A percentile compares a stretch with the other conserved stretches of the same genome.
Conservation (phyloP, 2,329 filamentous ascomycete species). For the Aspergillus jensenii region DNA sequence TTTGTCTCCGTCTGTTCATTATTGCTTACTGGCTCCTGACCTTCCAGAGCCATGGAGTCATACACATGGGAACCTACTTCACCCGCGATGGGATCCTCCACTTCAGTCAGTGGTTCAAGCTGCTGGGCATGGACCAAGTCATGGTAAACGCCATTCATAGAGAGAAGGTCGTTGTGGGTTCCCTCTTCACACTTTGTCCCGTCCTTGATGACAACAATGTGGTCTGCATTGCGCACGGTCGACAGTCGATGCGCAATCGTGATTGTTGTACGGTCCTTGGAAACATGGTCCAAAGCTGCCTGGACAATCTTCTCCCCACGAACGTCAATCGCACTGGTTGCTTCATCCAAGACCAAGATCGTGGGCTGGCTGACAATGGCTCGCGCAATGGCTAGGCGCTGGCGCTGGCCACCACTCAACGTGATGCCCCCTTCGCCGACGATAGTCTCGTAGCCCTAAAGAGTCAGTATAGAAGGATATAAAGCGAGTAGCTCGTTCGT, state of each 20-base stretch:
- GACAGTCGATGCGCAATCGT: conserved; percentile 93
- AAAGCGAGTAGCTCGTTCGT: background rate
- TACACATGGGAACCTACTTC: too few species aligned
- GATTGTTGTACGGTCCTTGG: conserved; percentile 86
- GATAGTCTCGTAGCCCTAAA: conserved; percentile 83
- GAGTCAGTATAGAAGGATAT: background rate
- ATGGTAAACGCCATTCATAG: conserved; percentile 70
- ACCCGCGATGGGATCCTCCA: too few species aligned
- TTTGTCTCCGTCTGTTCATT: conserved; percentile 22
- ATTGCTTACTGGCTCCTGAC: fast-evolving
- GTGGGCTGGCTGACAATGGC: conserved; percentile 89
- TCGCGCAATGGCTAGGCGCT: conserved; percentile 90
- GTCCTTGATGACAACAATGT: conserved; percentile 87
- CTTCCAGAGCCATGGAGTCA: too few species aligned
- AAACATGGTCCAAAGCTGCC: conserved; percentile 83
- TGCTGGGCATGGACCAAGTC: conserved; percentile 60
- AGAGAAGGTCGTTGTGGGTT: conserved; percentile 76
- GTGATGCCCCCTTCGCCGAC: conserved; percentile 92
- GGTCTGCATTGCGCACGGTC: conserved; percentile 90
- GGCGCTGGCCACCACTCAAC: conserved; percentile 92
- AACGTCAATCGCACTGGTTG: conserved; percentile 89
- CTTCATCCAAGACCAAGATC: conserved; percentile 89
- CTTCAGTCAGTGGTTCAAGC: too few species aligned
- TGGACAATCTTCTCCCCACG: conserved; percentile 94
- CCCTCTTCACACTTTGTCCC: conserved; percentile 89